These are phyloP conservation scores for Debaryomycetaceae sp. DNA, from an alignment of 1,139 yeast species.

Conservation along the genomic window DNA sequence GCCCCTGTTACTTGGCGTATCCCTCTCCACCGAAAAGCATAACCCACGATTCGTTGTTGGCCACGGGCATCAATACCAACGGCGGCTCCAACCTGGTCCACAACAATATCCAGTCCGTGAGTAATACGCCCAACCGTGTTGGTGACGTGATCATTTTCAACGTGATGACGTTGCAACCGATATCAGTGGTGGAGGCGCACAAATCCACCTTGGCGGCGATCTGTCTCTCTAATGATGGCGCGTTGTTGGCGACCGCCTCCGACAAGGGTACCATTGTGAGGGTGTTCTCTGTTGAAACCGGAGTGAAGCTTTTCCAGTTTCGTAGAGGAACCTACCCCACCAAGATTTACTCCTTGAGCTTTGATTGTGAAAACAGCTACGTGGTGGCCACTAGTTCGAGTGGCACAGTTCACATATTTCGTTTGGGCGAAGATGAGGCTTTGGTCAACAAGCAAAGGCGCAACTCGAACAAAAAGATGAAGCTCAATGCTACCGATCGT, in stretches of 20 bases:
- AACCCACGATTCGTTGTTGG: constrained; percentile 40
- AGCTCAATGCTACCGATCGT: constrained; percentile 6
- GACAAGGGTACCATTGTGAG: constrained; percentile 93
- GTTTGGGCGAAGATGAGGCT: constrained; percentile 60
- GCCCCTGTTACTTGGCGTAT: constrained; percentile 70
- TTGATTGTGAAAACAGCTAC: constrained; percentile 70
- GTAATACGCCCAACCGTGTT: constrained; percentile 47
- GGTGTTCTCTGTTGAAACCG: constrained; percentile 80
- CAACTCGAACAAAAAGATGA: constrained; percentile 17
- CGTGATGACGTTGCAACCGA: constrained; percentile 70
- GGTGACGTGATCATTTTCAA: constrained; percentile 92
- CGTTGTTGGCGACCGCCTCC: constrained; percentile 85
- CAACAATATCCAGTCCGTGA: constrained; percentile 41
- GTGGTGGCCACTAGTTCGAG: constrained; percentile 86
- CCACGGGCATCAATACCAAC: constrained; percentile 41
- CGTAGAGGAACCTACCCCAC: constrained; percentile 95
- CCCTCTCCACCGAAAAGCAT: constrained; percentile 72
- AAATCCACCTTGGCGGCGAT: constrained; percentile 79
- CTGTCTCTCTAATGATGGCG: constrained; percentile 75
- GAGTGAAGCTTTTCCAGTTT: constrained; percentile 80
- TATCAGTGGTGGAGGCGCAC: constrained; percentile 91
- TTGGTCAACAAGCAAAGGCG: constrained; percentile 38
- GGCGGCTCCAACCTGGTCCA: constrained; percentile 42
- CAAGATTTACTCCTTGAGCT: constrained; percentile 75
- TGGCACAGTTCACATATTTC: constrained; percentile 88